phyloP scores from a whole-genome alignment of 1,284 basidiomycete species.

The Trichosporon sp. region DNA sequence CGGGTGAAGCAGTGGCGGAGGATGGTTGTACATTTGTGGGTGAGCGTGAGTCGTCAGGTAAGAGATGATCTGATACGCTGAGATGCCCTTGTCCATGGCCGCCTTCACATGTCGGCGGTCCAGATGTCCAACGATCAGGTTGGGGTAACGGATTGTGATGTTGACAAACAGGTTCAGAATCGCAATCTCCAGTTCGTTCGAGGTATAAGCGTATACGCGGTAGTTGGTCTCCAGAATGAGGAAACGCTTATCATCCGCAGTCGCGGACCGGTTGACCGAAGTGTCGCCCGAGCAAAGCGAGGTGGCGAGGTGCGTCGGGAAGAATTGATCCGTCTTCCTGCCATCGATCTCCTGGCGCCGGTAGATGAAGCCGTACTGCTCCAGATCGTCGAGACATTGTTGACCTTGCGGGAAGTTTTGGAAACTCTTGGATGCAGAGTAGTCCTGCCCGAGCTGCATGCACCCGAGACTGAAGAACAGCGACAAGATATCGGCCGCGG shows the following conservation, averaged over 20 bases:
- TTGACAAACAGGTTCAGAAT: slow-evolving; percentile 93
- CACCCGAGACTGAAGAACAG: slow-evolving; percentile 95
- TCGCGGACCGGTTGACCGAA: slow-evolving; percentile 64
- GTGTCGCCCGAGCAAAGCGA: slow-evolving; percentile 67
- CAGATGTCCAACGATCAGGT: slow-evolving; percentile 91
- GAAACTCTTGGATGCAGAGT: slow-evolving; percentile 80
- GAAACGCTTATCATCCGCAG: slow-evolving; percentile 70
- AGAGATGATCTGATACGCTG: slow-evolving; percentile 95
- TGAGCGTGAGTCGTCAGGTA: slow-evolving; percentile 94
- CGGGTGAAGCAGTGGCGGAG: slow-evolving; percentile 52
- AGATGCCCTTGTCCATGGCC: slow-evolving; percentile 91
- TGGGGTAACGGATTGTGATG: slow-evolving; percentile 91
- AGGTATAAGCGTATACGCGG: slow-evolving; percentile 96
- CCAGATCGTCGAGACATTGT: slow-evolving; percentile 74
- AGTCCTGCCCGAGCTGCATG: slow-evolving; percentile 91
- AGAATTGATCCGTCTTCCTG: slow-evolving; percentile 67
- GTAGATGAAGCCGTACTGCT: slow-evolving; percentile 93
- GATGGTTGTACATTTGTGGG: slow-evolving; percentile 93
- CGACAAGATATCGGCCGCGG: slow-evolving; percentile 88
- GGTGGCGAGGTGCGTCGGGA: slow-evolving; percentile 93
- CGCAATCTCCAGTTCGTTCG: slow-evolving; percentile 93
- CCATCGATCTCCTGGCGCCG: slow-evolving; percentile 60
- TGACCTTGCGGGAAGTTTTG: slow-evolving; percentile 64
- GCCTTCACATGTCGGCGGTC: slow-evolving; percentile 93
- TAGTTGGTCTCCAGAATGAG: slow-evolving; percentile 98